Conservation (phyloP, 2,329 filamentous ascomycete genomes). For the Fonsecaea monophora region DNA sequence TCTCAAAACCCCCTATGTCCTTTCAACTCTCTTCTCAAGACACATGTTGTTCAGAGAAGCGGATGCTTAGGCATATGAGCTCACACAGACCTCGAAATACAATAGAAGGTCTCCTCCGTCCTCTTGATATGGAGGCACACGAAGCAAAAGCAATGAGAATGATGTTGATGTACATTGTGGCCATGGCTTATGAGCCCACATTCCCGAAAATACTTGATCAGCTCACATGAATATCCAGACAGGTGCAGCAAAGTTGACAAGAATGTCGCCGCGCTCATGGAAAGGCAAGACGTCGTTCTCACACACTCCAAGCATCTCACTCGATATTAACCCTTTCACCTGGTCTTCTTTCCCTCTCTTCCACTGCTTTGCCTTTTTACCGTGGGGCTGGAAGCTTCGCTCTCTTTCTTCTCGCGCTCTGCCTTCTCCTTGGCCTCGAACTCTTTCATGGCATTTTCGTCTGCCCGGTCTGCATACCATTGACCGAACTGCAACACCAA, state of each 20-base stretch:
- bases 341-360: conserved; percentile 44
- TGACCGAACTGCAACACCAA: conserved; percentile 93
- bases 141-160: neutral
- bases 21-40: neutral
- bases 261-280: neutral
- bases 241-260: neutral
- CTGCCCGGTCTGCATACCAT: conserved; percentile 97
- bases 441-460: conserved; percentile 75
- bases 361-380: conserved; percentile 41
- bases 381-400: conserved; percentile 22
- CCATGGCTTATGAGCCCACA: neutral
- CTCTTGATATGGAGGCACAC: neutral
- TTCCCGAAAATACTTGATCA: neutral
- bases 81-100: neutral
- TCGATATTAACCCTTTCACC: conserved; percentile 33
- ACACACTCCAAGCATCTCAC: neutral
- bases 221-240: neutral
- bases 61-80: neutral
- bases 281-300: neutral
- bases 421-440: conserved; percentile 53
- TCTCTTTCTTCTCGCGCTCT: conserved; percentile 30
- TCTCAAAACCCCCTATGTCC: neutral
- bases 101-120: neutral
- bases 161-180: neutral
- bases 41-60: neutral